phyloP scores from a whole-genome alignment of 352 stramenopile genomes.

The Globisporangium nodosum region DNA sequence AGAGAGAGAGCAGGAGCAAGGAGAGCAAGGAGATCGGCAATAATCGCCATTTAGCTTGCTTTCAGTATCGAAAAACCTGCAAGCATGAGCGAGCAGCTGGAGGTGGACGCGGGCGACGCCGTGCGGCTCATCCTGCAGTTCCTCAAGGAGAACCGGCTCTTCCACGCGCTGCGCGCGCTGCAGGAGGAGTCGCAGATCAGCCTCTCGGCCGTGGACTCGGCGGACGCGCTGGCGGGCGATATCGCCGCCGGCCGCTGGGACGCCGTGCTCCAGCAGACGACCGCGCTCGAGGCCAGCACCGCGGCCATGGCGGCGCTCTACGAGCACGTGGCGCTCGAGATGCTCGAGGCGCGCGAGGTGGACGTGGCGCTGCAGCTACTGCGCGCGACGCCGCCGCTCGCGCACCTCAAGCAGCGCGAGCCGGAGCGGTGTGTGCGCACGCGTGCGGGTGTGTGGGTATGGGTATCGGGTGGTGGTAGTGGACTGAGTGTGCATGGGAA shows the following conservation, averaged over 20 bases:
- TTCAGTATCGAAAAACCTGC: neutral
- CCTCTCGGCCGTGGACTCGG: conserved; percentile 85
- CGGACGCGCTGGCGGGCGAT: conserved; percentile 72
- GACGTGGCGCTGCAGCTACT: conserved; percentile 75
- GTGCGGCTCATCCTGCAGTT: conserved; percentile 91
- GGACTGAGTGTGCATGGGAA: neutral
- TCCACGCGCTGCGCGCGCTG: conserved; percentile 70
- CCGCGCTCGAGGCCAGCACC: conserved; percentile 56
- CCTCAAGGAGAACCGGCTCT: conserved; percentile 88
- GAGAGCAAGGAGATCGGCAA: too few species aligned
- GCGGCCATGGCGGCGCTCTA: conserved; percentile 84
- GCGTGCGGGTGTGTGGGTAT: neutral
- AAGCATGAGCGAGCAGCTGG: conserved; percentile 26
- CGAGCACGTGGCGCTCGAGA: conserved; percentile 84
- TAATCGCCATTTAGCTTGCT: neutral
- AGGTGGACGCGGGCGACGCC: conserved; percentile 72
- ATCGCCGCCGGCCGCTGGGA: conserved; percentile 87
- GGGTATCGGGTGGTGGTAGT: neutral
- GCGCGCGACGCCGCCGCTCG: conserved; percentile 37
- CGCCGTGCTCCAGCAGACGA: conserved; percentile 85
- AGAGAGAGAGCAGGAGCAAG: neutral
- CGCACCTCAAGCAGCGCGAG: conserved; percentile 41
- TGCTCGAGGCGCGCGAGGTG: conserved; percentile 79
- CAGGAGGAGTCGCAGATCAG: conserved; percentile 86
- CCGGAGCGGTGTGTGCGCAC: conserved; percentile 31